A percentile compares a stretch with the other conserved stretches of the same genome.
Conservation (phyloP, 108 stramenopile species). For the Heterococcus sp. region DNA sequence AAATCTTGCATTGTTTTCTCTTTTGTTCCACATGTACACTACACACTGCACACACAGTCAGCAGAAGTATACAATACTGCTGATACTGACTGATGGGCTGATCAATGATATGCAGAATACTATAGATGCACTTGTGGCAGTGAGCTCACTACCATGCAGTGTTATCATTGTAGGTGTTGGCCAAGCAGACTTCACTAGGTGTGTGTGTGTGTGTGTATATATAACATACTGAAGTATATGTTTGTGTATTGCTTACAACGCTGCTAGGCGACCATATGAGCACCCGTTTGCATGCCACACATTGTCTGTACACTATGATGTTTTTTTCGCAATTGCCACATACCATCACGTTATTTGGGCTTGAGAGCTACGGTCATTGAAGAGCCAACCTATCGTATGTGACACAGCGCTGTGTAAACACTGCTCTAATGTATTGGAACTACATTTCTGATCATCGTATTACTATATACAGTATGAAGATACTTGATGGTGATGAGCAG, state of each 20-base stretch:
- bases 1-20: too few species aligned
- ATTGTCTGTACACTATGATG: too few species aligned
- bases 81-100: constrained; percentile 80
- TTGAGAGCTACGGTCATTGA: too few species aligned
- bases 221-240: too few species aligned
- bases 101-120: constrained; percentile 70
- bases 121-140: constrained; percentile 40
- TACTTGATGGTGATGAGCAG: constrained; percentile 50
- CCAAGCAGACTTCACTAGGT: constrained; percentile 39
- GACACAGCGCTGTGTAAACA: constrained; percentile 18
- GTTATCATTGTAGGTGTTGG: constrained; percentile 64
- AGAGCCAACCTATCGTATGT: constrained; percentile 21
- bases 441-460: constrained; percentile 3
- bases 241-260: too few species aligned
- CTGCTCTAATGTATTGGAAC: constrained; percentile 26
- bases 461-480: constrained; percentile 45
- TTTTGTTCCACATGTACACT: too few species aligned
- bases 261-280: too few species aligned
- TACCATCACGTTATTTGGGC: too few species aligned
- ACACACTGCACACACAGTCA: constrained; percentile 2
- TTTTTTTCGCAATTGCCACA: too few species aligned
- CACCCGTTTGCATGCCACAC: too few species aligned
- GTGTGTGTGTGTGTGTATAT: too few species aligned
- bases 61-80: constrained; percentile 73
- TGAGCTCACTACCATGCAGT: constrained; percentile 47